Percentiles rank a stretch among this genome's conserved stretches.
Evolutionary conservation across 129 eudicot species (phyloP).

Genomic region (Solidago caesia): DNA sequence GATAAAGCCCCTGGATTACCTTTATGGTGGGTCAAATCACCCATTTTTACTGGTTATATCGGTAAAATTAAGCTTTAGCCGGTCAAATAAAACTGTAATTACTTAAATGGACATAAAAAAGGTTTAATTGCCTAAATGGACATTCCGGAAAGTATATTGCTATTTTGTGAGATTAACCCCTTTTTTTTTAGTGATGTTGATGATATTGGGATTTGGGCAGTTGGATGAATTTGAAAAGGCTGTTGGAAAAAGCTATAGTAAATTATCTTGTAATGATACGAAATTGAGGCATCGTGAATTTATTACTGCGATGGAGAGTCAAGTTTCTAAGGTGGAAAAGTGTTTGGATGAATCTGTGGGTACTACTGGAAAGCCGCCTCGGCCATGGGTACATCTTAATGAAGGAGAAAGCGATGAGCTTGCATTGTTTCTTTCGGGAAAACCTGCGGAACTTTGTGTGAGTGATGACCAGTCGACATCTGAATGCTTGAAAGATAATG

Average conservation of each 20-base stretch:
- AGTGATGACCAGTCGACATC: conserved; percentile 23
- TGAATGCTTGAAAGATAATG: conserved; percentile 38
- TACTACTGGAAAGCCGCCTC: conserved; percentile 63
- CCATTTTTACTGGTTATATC: no score
- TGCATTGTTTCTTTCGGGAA: conserved; percentile 73
- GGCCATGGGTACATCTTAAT: conserved; percentile 78
- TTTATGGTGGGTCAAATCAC: no score
- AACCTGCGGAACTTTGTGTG: conserved; percentile 22
- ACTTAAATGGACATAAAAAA: no score
- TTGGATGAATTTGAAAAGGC: conserved; percentile 86
- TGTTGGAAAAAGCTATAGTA: conserved; percentile 53
- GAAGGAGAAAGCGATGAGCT: conserved; percentile 87
- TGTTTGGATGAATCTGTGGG: conserved; percentile 49
- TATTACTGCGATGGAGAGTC: conserved; percentile 61
- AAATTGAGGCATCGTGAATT: conserved; percentile 66
- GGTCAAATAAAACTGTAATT: no score
- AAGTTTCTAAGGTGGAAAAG: conserved; percentile 52
- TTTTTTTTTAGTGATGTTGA: not conserved
- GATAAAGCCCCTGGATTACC: no score
- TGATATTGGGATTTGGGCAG: conserved; percentile 39
- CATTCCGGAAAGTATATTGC: not conserved
- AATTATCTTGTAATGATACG: conserved; percentile 47
- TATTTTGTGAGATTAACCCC: conserved; percentile 14
- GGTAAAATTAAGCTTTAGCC: no score
- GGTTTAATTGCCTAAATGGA: no score